Percentiles rank a stretch among this genome's conserved stretches.
Evolutionary conservation across 73 alveolate genomes (phyloP).

Genomic region (Paraurostyla sp.): DNA sequence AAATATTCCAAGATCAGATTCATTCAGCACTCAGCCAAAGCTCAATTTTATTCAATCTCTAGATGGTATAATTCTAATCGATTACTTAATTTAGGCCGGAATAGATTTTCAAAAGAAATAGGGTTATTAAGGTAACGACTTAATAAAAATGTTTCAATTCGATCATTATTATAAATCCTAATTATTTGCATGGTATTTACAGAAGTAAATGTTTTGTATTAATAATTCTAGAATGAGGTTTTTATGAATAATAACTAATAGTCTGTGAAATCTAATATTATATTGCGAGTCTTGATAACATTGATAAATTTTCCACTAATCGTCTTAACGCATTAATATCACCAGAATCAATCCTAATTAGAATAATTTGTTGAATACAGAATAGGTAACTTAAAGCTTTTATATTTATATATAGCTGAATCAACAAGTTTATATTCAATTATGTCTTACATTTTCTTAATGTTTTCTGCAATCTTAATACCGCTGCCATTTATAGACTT

Average conservation of each 20-base stretch:
- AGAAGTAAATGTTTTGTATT: neutral
- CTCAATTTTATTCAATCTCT: slow-evolving; percentile 31
- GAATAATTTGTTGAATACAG: neutral
- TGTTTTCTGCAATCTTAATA: neutral
- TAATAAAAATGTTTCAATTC: neutral
- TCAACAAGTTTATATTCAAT: too few species aligned
- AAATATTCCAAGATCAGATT: too few species aligned
- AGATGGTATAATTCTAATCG: slow-evolving; percentile 7
- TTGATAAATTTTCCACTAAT: slow-evolving; percentile 2
- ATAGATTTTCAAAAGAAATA: slow-evolving; percentile 12
- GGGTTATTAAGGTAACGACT: neutral
- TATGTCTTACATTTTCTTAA: too few species aligned
- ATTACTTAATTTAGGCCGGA: too few species aligned
- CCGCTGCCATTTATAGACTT: slow-evolving; percentile 15
- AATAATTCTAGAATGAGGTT: slow-evolving; percentile 12
- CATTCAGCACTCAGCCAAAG: too few species aligned
- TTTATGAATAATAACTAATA: neutral
- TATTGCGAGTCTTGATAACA: neutral
- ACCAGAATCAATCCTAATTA: neutral
- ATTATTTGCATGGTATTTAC: neutral
- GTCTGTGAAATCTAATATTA: neutral
- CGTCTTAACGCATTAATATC: neutral
- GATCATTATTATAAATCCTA: neutral
- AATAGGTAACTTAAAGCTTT: neutral
- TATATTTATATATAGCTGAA: too few species aligned